Base-by-base conservation (phyloP, 768 basidiomycete genomes). In the Termitomyces sp. region DNA sequence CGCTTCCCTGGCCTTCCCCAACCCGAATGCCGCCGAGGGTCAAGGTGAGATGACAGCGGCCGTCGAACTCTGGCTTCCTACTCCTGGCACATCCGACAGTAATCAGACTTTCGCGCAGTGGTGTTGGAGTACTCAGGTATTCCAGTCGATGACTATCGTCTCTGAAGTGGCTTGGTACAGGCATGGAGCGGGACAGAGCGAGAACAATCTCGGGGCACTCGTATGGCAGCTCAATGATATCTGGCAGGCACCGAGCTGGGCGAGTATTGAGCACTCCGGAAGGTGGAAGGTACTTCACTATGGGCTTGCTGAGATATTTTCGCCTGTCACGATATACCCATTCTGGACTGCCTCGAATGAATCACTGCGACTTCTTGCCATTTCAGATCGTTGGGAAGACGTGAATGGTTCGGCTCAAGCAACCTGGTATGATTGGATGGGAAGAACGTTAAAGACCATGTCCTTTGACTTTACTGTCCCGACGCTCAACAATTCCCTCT, bases 201-300 rank as follows among this genome's bases (percentile, higher is more conserved):
- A 83, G 67, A 78, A 83, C 61, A 83, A 83, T 65, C 71, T 84
- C 31, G 83, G 82, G 9, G 79, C 78, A 12, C 67, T 83, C 30
- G 78, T 84, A 7, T 83, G 80, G 81, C 81, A 83, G 63, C 71
- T 82, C 53, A 82, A 83, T 60, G 80, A 83, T 64, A 81, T 83
- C 54, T 83, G 81, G 82, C 81, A 83, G 59, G 82, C 77, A 35
- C 73, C 77, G 47, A 80, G 76, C 62, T 83, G 81, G 81, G 74
- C 80, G 2, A 71, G 72, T 50, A 74, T 82, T 62, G 82, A 83
- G 62, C 80, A 81, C 61, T 80, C 79, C 5, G 81, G 83, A 8
- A 67, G 83, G 21, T 83, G 82, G 83, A 83, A 84, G 66, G 81
- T 80, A 2, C 68, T 82, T 54, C 75, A 84, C 56, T 82, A 83